These are phyloP conservation scores for Petunia secreta DNA, from an alignment of 257 asterid species.

Conservation along the genomic window DNA sequence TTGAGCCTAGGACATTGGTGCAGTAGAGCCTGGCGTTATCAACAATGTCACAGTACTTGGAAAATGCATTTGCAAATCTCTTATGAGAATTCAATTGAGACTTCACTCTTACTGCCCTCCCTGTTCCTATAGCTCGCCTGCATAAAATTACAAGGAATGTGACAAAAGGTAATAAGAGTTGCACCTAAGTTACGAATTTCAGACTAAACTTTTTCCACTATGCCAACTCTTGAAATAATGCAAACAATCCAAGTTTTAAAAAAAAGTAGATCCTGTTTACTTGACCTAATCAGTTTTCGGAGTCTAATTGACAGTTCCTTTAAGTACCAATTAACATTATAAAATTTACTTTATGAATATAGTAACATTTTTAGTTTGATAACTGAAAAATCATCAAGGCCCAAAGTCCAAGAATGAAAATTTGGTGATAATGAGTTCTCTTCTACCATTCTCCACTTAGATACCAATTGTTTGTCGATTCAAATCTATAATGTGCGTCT, in stretches of 20 bases:
- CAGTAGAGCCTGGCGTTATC: slow-evolving; percentile 85
- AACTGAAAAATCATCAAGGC: not conserved
- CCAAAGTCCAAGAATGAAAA: too few relatives aligned
- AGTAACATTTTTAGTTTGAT: not conserved
- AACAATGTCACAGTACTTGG: slow-evolving; percentile 65
- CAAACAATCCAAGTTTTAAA: too few relatives aligned
- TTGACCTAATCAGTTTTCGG: too few relatives aligned
- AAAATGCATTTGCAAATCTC: slow-evolving; percentile 82
- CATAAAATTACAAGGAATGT: not conserved
- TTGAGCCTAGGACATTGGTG: slow-evolving; percentile 53
- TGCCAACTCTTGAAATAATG: too few relatives aligned
- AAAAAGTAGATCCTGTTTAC: too few relatives aligned
- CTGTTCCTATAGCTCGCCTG: slow-evolving; percentile 88
- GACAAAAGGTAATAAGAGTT: not conserved
- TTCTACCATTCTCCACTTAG: too few relatives aligned
- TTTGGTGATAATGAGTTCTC: too few relatives aligned
- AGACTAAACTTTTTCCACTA: too few relatives aligned
- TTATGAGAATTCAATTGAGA: slow-evolving; percentile 87
- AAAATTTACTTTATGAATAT: not conserved
- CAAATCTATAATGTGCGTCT: too few relatives aligned
- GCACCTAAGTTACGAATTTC: not conserved
- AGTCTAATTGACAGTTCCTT: not conserved
- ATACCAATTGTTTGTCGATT: too few relatives aligned
- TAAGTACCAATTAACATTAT: not conserved
- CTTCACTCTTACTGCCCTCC: slow-evolving; percentile 92